phyloP scores from a whole-genome alignment of 78 protist genomes.

The Dictyostelium purpureum region DNA sequence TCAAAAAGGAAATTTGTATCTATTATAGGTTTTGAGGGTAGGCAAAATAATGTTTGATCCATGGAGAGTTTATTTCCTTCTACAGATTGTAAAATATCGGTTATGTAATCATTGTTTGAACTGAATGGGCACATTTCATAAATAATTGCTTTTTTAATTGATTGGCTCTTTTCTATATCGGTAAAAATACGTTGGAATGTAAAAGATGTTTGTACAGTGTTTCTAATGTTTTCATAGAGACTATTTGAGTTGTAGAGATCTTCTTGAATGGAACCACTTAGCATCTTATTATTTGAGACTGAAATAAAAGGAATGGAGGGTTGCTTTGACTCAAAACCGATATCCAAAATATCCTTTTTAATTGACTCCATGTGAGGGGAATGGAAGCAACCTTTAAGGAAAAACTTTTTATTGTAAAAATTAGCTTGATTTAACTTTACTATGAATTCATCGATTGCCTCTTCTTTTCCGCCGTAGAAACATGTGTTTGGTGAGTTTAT shows the following conservation, averaged over 20 bases:
- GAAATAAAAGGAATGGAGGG: background rate
- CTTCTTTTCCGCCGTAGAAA: too few species aligned
- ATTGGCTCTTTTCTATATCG: background rate
- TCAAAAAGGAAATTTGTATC: too few species aligned
- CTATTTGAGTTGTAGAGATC: background rate
- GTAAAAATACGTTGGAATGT: background rate
- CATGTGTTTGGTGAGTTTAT: background rate
- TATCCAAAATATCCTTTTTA: background rate
- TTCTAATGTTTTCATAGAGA: background rate
- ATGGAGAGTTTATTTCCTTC: too few species aligned
- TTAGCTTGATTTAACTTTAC: too few species aligned
- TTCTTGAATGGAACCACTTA: background rate
- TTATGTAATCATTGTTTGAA: too few species aligned
- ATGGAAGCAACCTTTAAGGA: conserved; percentile 1
- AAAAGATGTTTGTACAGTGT: background rate
- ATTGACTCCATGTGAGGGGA: background rate
- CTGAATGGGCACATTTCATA: too few species aligned
- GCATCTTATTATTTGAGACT: background rate
- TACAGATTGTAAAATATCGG: too few species aligned
- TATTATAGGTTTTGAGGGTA: too few species aligned
- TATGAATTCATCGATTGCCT: too few species aligned
- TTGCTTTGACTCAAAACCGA: background rate
- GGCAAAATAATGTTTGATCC: too few species aligned
- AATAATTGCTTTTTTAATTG: too few species aligned
- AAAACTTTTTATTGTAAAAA: background rate